These are phyloP conservation scores for Malassezia cuniculi DNA, from an alignment of 1,284 basidiomycete genomes.

Conservation along the genomic window DNA sequence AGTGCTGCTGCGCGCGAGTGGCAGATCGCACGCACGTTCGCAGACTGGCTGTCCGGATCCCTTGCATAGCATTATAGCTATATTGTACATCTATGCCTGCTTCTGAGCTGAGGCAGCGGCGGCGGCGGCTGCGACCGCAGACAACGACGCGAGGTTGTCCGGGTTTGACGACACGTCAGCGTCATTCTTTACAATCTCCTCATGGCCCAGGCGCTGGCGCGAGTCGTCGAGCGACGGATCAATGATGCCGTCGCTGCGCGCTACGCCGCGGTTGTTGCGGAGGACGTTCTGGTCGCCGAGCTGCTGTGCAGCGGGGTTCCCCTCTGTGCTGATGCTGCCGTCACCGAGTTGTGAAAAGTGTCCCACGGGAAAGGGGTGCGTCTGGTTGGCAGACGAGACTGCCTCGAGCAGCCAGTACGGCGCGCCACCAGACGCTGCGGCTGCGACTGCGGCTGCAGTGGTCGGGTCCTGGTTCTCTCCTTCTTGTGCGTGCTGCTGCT, in stretches of 20 bases:
- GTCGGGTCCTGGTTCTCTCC: constrained; percentile 13
- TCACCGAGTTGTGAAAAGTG: constrained; percentile 14
- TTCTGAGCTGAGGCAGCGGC: constrained; percentile 18
- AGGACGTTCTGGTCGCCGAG: constrained; percentile 1
- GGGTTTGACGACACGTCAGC: constrained; percentile 8
- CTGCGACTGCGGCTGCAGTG: constrained; percentile 13
- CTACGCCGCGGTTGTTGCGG: background rate
- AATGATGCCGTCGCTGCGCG: constrained; percentile 12
- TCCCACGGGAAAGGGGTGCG: constrained; percentile 11
- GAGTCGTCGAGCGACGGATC: constrained; percentile 10
- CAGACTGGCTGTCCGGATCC: constrained; percentile 25
- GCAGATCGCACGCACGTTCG: constrained; percentile 25
- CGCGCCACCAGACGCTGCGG: constrained; percentile 11
- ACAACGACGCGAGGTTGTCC: constrained; percentile 26
- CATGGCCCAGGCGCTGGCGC: background rate
- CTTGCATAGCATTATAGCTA: constrained; percentile 8
- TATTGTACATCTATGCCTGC: background rate
- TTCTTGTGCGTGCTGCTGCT: constrained; percentile 5
- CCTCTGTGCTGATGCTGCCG: background rate
- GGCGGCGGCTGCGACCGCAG: constrained; percentile 28
- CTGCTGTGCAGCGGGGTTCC: background rate
- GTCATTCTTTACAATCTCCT: no score
- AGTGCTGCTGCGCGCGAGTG: constrained; percentile 17
- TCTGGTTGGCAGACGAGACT: constrained; percentile 13
- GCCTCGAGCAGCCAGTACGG: constrained; percentile 16